phyloP scores from a whole-genome alignment of 1,284 basidiomycete species.

The Retiboletus fuscus region DNA sequence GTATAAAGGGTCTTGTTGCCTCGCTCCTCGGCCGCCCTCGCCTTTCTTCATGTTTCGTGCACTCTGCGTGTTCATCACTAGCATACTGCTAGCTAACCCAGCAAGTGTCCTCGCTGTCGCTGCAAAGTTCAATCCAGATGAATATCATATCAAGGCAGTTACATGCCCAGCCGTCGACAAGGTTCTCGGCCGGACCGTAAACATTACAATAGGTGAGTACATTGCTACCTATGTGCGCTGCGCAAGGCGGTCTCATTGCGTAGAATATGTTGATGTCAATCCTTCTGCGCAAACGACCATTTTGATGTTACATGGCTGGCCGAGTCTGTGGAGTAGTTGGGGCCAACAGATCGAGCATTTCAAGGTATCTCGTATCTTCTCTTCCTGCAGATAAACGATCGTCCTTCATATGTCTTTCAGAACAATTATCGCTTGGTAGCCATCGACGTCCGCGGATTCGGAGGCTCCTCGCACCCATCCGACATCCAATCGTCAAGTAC shows the following conservation, averaged over 20 bases:
- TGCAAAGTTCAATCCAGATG: slow-evolving; percentile 53
- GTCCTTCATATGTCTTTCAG: slow-evolving; percentile 22
- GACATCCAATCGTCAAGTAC: slow-evolving; percentile 69
- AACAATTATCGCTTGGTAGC: slow-evolving; percentile 64
- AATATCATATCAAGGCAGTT: slow-evolving; percentile 51
- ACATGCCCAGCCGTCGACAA: slow-evolving; percentile 56
- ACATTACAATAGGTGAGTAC: slow-evolving; percentile 55
- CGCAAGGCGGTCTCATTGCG: not conserved
- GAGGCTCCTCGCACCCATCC: slow-evolving; percentile 70
- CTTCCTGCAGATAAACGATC: not conserved
- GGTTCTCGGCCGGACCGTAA: slow-evolving; percentile 41
- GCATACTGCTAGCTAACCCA: slow-evolving; percentile 19
- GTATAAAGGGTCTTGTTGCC: slow-evolving; percentile 15
- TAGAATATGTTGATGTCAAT: slow-evolving; percentile 76
- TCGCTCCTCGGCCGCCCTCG: not conserved
- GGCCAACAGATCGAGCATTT: slow-evolving; percentile 74
- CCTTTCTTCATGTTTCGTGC: slow-evolving; percentile 21
- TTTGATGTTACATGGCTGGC: slow-evolving; percentile 81
- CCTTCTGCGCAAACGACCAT: slow-evolving; percentile 61
- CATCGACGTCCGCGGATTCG: slow-evolving; percentile 75
- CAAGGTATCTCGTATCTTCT: slow-evolving; percentile 51
- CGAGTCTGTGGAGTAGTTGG: slow-evolving; percentile 79
- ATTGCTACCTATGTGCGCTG: slow-evolving; percentile 13
- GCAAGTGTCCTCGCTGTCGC: slow-evolving; percentile 4
- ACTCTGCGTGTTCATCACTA: slow-evolving; percentile 17